These are phyloP conservation scores for Schizosaccharomyces pombe DNA, from an alignment of 805 yeast genomes.

Conservation along the genomic window DNA sequence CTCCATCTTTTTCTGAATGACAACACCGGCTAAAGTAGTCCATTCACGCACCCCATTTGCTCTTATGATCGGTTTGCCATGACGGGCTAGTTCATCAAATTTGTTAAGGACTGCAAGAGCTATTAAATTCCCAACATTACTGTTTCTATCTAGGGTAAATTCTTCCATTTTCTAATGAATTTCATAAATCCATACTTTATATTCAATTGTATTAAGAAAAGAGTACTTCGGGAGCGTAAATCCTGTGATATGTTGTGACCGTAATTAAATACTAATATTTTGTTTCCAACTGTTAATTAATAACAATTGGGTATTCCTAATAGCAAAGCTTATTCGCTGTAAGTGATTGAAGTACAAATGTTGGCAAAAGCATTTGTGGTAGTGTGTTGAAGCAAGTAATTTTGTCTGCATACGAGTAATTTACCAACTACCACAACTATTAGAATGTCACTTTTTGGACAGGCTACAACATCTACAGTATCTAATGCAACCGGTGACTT, in stretches of 20 bases:
- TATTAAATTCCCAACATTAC: no score
- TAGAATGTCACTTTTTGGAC: constrained; percentile 1
- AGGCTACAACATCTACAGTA: background rate
- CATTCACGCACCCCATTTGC: constrained; percentile 4
- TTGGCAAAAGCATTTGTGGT: background rate
- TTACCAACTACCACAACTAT: background rate
- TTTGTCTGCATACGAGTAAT: background rate
- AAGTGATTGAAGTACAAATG: no score
- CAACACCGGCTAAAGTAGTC: constrained; percentile 4
- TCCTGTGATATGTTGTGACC: no score
- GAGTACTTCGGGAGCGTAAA: no score
- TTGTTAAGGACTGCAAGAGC: background rate
- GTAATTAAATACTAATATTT: no score
- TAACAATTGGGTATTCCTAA: no score
- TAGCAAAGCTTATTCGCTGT: no score
- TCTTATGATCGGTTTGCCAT: background rate
- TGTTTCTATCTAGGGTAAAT: no score
- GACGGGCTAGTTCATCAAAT: background rate
- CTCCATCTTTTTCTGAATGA: background rate
- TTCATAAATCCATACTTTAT: no score
- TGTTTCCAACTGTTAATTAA: no score
- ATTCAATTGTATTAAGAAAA: no score
- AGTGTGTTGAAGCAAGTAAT: background rate
- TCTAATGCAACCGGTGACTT: background rate
- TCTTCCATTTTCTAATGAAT: no score